Base-by-base conservation (phyloP, 148 eudicot genomes). In the Amaranthus palmeri region DNA sequence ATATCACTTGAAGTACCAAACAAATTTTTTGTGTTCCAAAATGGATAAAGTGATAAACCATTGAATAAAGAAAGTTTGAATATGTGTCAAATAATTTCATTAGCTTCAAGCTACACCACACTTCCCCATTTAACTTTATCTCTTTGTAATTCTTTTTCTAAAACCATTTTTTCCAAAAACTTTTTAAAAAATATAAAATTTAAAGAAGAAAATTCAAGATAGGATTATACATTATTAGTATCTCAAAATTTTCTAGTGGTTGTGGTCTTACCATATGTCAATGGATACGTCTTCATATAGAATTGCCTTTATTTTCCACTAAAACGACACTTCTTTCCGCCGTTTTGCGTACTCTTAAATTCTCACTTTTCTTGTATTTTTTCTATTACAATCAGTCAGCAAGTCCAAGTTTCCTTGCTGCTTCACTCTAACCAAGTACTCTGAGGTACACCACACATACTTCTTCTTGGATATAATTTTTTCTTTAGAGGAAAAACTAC, bases 21-120 rank as follows among this genome's bases (percentile, higher is more conserved):
- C 46, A 43, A 43, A 65, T 66, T 12, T 65, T 74, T 10, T 18
- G 40, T 51, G 14, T 58, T 12, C 8, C 13, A 48, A 43, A 55
- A 41, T 46, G 66, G 66, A 75, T 70, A 79, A 80, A 25, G 36
- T 25, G 36, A 25, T 25, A 25, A 25, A 25, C 68, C 13, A 52
- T 58, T 11, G 17, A 68, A n/a, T 51, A 74, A 65, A 25, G 42
- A 17, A 77, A 15, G 8, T 9, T 66, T 65, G 68, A 72, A 76
- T 60, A 56, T 44, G 65, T 11, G 59, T 79, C 79, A 74, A 50
- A 10, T 55, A 63, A 48, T 55, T 7, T 54, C 2, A 11, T 17
- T 5, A 42, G 78, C 58, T 76, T 75, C 63, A 81, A 81, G 81
- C 81, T 74, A 61, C 82, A 79, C 86, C 89, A 86, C 86, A 71